These are phyloP conservation scores for Yarrowia phangngaensis DNA, from an alignment of 805 yeast genomes.

Conservation along the genomic window DNA sequence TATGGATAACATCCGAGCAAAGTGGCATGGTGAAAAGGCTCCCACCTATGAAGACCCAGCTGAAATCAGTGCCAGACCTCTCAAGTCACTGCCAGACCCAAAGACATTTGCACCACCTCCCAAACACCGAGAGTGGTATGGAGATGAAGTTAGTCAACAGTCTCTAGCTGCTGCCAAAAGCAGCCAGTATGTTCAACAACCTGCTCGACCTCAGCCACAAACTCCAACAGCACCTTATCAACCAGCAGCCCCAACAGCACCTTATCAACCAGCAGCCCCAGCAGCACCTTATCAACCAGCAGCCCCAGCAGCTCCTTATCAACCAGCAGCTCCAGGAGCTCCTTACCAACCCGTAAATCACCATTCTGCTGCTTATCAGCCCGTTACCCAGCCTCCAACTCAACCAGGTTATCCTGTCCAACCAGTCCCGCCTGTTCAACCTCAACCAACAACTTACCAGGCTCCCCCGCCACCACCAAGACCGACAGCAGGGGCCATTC, in stretches of 20 bases:
- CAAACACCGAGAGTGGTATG: conserved; percentile 40
- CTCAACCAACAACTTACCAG: conserved; percentile 5
- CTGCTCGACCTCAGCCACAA: conserved; percentile 19
- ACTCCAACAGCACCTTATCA: conserved; percentile 26
- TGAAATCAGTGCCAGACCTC: conserved; percentile 33
- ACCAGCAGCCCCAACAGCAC: conserved; percentile 26
- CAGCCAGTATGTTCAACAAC: conserved; percentile 30
- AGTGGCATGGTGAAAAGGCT: conserved; percentile 3
- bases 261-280: conserved; percentile 11
- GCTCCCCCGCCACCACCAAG: conserved; percentile 27
- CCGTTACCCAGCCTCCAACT: conserved; percentile 6
- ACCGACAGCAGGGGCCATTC: no score
- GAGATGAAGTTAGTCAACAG: conserved; percentile 31
- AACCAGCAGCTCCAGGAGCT: conserved; percentile 9
- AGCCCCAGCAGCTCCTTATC: conserved; percentile 16
- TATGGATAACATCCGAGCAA: background rate
- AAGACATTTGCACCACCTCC: conserved; percentile 48
- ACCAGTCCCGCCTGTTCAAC: conserved; percentile 22
- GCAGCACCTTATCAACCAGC: conserved; percentile 29
- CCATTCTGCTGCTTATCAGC: conserved; percentile 24
- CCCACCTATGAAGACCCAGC: background rate
- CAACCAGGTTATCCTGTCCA: conserved; percentile 1
- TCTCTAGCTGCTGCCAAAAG: conserved; percentile 15
- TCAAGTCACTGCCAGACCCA: conserved; percentile 39
- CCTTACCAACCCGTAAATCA: conserved; percentile 28